Conservation (phyloP, 1,139 yeast genomes). For the Nakaseomyces kungkrabaensis region DNA sequence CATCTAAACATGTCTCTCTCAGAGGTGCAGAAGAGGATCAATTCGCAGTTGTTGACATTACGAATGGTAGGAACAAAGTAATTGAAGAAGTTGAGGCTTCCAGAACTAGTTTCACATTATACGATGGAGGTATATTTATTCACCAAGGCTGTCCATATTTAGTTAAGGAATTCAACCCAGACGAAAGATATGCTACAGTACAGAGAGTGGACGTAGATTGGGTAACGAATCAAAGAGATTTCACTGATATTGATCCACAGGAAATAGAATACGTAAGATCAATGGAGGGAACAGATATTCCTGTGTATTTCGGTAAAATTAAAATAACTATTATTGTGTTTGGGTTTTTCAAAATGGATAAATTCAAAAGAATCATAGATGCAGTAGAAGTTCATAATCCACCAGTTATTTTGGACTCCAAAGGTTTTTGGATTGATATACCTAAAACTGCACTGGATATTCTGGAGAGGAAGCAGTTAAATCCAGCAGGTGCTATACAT, state of each 20-base stretch:
- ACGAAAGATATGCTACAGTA: conserved; percentile 69
- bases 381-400: conserved; percentile 90
- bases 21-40: conserved; percentile 72
- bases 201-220: conserved; percentile 86
- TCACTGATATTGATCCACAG: conserved; percentile 80
- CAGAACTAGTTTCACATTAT: conserved; percentile 79
- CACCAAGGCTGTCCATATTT: conserved; percentile 90
- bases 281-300: conserved; percentile 44
- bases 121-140: conserved; percentile 90
- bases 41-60: conserved; percentile 81
- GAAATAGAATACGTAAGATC: conserved; percentile 60
- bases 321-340: conserved; percentile 67
- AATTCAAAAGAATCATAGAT: conserved; percentile 68
- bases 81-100: conserved; percentile 89
- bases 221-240: conserved; percentile 86
- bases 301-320: conserved; percentile 67
- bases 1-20: conserved; percentile 61
- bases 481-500: conserved; percentile 86
- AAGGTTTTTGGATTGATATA: conserved; percentile 88
- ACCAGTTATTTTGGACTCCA: conserved; percentile 56
- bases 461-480: conserved; percentile 47
- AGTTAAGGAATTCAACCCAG: conserved; percentile 72
- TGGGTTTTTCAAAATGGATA: conserved; percentile 84
- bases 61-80: conserved; percentile 61
- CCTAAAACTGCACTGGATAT: conserved; percentile 54